phyloP scores from a whole-genome alignment of 352 stramenopile species.

The Plasmopara viticola region DNA sequence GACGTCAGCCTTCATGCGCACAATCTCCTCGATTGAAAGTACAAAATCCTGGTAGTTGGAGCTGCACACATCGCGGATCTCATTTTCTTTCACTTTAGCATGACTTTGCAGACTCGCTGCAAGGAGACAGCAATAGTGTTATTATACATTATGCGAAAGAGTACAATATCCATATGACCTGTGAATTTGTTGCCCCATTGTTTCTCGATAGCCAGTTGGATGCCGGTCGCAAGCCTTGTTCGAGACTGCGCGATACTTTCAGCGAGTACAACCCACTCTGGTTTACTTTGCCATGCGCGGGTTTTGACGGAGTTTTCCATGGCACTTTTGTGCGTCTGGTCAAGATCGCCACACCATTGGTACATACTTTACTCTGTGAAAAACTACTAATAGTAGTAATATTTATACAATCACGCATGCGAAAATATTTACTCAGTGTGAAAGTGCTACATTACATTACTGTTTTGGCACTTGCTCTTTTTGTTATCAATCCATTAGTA shows the following conservation, averaged over 20 bases:
- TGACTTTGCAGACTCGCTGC: conserved; percentile 56
- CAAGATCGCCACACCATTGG: conserved; percentile 12
- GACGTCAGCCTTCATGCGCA: conserved; percentile 73
- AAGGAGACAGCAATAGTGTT: not conserved
- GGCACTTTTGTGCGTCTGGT: conserved; percentile 4
- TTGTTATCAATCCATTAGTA: too few species aligned
- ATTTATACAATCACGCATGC: too few species aligned
- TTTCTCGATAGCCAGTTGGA: conserved; percentile 75
- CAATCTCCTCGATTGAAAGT: conserved; percentile 77
- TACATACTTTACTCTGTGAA: not conserved
- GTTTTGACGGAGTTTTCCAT: conserved; percentile 11
- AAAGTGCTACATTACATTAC: too few species aligned
- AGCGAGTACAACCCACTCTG: conserved; percentile 65
- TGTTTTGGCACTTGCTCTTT: too few species aligned
- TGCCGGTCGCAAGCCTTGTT: conserved; percentile 55
- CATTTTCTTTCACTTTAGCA: conserved; percentile 52
- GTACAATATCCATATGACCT: conserved; percentile 16
- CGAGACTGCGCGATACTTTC: conserved; percentile 80
- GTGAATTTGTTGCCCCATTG: conserved; percentile 75
- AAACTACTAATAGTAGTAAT: too few species aligned
- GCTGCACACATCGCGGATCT: conserved; percentile 73
- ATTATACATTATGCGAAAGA: conserved; percentile 5
- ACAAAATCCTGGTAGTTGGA: conserved; percentile 78
- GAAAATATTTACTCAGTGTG: too few species aligned
- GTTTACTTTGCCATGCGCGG: conserved; percentile 59